These are phyloP conservation scores for Cydonia oblonga DNA, from an alignment of 331 rosid species.

Conservation along the genomic window DNA sequence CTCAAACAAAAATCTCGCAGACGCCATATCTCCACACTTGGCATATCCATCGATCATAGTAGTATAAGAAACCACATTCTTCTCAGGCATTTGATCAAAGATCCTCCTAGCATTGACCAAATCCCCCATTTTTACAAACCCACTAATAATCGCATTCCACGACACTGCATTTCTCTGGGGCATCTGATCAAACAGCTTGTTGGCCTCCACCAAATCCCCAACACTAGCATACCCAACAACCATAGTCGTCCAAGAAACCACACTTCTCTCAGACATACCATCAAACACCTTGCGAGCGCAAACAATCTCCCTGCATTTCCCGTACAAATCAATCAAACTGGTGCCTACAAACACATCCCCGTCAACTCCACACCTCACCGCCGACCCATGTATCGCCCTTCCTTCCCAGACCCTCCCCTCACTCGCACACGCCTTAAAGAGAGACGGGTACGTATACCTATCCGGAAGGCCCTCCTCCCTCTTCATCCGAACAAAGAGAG, in stretches of 20 bases:
- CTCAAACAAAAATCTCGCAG: constrained; percentile 57
- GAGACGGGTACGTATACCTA: constrained; percentile 48
- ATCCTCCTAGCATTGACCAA: constrained; percentile 37
- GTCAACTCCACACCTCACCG: constrained; percentile 48
- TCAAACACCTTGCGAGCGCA: constrained; percentile 64
- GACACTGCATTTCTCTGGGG: constrained; percentile 50
- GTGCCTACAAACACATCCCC: constrained; percentile 48
- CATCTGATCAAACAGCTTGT: constrained; percentile 48
- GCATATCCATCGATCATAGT: constrained; percentile 83
- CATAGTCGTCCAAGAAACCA: constrained; percentile 77
- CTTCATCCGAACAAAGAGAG: constrained; percentile 40
- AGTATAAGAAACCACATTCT: constrained; percentile 54
- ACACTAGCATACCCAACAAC: constrained; percentile 43
- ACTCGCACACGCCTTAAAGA: constrained; percentile 46
- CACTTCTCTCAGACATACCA: constrained; percentile 35
- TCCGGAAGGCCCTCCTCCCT: constrained; percentile 38
- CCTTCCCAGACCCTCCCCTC: constrained; percentile 29
- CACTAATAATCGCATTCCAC: constrained; percentile 44
- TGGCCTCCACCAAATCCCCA: constrained; percentile 52
- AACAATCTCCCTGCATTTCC: constrained; percentile 34
- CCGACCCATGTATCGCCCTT: constrained; percentile 44
- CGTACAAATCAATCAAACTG: constrained; percentile 56
- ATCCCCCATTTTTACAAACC: constrained; percentile 49
- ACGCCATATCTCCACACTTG: constrained; percentile 53
- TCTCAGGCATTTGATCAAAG: constrained; percentile 65